Evolutionary conservation across 306 rosid genomes (phyloP).

Genomic region (Dryas octopetala): DNA sequence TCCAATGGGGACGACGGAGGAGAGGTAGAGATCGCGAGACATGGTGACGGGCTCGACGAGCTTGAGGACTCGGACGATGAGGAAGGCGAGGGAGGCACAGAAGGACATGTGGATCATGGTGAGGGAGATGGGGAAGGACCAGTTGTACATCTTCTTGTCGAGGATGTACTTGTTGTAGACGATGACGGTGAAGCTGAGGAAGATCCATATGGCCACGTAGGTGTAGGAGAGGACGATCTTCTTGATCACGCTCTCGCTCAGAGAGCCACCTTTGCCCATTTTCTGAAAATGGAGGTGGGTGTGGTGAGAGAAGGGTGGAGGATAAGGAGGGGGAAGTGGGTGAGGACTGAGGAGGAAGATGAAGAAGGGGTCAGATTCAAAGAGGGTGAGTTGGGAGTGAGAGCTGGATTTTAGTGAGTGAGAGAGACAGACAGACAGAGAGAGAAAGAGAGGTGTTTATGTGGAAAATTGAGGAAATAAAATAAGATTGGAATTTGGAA

Average conservation of each 20-base stretch:
- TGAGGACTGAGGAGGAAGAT: conserved; percentile 10
- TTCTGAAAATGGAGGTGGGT: conserved; percentile 2
- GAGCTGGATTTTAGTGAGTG: conserved; percentile 4
- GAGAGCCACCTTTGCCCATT: conserved; percentile 78
- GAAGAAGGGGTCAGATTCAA: conserved; percentile 17
- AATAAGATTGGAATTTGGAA: background rate
- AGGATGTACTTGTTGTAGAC: conserved; percentile 95
- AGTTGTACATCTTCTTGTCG: conserved; percentile 89
- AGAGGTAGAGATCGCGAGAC: conserved; percentile 64
- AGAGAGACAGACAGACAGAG: background rate
- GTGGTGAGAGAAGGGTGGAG: conserved; percentile 6
- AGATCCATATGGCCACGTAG: conserved; percentile 86
- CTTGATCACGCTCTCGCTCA: conserved; percentile 73
- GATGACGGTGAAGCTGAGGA: conserved; percentile 82
- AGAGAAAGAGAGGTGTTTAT: background rate
- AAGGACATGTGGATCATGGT: conserved; percentile 96
- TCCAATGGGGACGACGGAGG: conserved; percentile 88
- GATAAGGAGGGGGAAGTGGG: conserved; percentile 15
- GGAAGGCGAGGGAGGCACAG: conserved; percentile 72
- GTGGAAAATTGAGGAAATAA: background rate
- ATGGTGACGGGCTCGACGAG: conserved; percentile 74
- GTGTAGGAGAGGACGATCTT: conserved; percentile 80
- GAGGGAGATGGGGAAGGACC: conserved; percentile 87
- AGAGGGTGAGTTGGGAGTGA: conserved; percentile 13
- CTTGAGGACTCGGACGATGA: conserved; percentile 61